These are phyloP conservation scores for Chaetomiaceae sp. DNA, from an alignment of 2,329 filamentous ascomycete species.

Conservation along the genomic window DNA sequence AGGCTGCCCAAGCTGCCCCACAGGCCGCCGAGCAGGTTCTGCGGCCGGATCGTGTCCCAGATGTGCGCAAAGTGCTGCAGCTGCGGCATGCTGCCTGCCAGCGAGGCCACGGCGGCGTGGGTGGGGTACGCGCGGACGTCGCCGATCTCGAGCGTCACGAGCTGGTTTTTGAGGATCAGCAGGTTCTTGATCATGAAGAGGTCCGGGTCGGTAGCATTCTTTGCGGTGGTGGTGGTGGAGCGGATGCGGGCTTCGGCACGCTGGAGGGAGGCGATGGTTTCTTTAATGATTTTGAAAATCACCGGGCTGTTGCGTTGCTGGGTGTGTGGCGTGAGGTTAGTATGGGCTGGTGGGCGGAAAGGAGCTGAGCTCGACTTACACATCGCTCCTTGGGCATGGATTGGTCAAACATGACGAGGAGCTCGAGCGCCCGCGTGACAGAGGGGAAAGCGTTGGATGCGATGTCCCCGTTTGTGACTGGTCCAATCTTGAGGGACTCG, in stretches of 20 bases:
- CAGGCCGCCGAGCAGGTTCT: conserved; percentile 47
- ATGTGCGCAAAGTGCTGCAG: conserved; percentile 60
- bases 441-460: conserved; percentile 54
- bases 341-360: neutral
- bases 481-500: conserved; percentile 45
- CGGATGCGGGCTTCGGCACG: conserved; percentile 67
- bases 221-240: no score
- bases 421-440: conserved; percentile 51
- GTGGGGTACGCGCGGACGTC: conserved; percentile 42
- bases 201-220: conserved; percentile 61
- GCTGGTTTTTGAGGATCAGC: conserved; percentile 89
- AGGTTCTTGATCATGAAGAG: conserved; percentile 94
- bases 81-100: conserved; percentile 26
- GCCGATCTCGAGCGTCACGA: conserved; percentile 91
- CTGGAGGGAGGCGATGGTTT: conserved; percentile 78
- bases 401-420: conserved; percentile 57
- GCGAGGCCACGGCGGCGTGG: neutral
- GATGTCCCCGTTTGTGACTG: conserved; percentile 42
- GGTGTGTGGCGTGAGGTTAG: conserved; percentile 19
- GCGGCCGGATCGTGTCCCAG: conserved; percentile 56
- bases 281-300: conserved; percentile 70
- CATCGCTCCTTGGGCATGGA: conserved; percentile 59
- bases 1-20: conserved; percentile 46
- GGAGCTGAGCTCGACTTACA: conserved; percentile 35
- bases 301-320: conserved; percentile 50